Evolutionary conservation across 345 rosid species (phyloP), one percentile per base, ranked within the genome.

Genomic region (Eutrema yunnanense): DNA sequence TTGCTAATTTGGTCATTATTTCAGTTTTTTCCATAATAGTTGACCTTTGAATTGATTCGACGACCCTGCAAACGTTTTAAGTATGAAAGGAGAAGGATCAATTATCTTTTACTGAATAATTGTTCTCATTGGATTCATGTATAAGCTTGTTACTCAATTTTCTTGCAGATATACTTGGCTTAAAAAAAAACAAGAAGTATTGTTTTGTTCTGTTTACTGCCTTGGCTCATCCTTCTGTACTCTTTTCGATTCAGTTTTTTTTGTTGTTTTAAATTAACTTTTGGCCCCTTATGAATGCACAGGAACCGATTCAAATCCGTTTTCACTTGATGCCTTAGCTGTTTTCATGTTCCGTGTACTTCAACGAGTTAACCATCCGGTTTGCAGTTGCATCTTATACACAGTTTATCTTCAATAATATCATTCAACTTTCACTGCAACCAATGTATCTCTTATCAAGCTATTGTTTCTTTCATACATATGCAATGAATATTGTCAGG

Each of bases 251-350:
- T 42, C 27, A 9, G 37, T 56, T 38, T 40, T 16, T 13, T 14
- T 22, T 60, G 6, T 55, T 64, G 63, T 11, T 22, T 62, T 4
- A 32, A 41, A 12, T 36, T 14, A 10, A 53, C 34, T 27, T 55
- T 59, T 58, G 33, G 30, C 68, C 72, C 52, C 7, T 53, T 41
- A 33, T 72, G 43, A 65, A 54, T 57, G 36, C 78, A 60, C 86
- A 93, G 98, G 98, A 66, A 84, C 90, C 4, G 84, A 87, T 61
- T 84, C 87, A 64, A 93, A 90, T 79, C 96, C 98, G 42, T 90
- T 84, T 81, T 83, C 92, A 43, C 91, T 90, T 12, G 98, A 93
- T 77, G 97, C 98, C 65, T 82, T 90, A 41, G 90, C 96, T 72
- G 88, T 90, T 75, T 90, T 90, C 80, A 80, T 88, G 73, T 86